Evolutionary conservation across 805 yeast species (phyloP).

Genomic region (Yarrowia sp.): DNA sequence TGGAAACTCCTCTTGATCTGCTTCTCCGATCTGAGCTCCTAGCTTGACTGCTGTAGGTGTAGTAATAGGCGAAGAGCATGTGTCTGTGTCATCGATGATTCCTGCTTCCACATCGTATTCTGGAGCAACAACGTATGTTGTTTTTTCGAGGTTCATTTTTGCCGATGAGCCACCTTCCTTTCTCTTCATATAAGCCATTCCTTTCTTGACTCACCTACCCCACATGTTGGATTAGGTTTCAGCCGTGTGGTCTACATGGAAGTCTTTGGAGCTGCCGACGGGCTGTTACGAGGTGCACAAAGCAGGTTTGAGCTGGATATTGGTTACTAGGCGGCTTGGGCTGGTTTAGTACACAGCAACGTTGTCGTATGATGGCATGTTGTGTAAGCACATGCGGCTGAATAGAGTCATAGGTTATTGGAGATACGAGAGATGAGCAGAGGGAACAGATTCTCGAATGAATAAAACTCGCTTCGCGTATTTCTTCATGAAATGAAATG

Average conservation of each 20-base stretch:
- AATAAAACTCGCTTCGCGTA: no score
- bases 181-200: neutral
- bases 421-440: no score
- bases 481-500: no score
- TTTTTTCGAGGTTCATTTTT: neutral
- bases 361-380: no score
- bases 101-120: neutral
- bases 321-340: neutral
- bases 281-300: neutral
- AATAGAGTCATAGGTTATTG: no score
- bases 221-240: neutral
- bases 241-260: neutral
- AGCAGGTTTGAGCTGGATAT: conserved; percentile 4
- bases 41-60: neutral
- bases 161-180: neutral
- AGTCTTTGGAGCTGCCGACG: neutral
- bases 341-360: neutral
- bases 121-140: neutral
- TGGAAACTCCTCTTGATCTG: conserved; percentile 40
- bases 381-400: no score
- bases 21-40: conserved; percentile 31
- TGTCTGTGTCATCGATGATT: conserved; percentile 1
- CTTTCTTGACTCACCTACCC: conserved; percentile 8
- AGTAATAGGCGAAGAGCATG: neutral
- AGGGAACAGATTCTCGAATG: no score